These are phyloP conservation scores for Suhomyces anneliseae DNA, from an alignment of 1,139 yeast species.

Conservation along the genomic window DNA sequence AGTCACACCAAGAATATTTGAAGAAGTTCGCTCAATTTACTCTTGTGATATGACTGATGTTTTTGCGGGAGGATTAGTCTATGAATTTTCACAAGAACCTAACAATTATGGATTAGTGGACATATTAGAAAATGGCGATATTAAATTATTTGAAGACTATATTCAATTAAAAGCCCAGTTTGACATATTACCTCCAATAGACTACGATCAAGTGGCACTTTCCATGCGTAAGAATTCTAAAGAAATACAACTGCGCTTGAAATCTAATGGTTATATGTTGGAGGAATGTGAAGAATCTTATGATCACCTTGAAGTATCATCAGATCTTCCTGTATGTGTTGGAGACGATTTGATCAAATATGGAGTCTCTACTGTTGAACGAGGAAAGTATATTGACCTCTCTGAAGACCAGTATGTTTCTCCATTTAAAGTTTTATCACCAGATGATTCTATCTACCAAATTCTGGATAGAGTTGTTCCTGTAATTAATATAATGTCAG, in stretches of 20 bases:
- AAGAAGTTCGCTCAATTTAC: constrained; percentile 72
- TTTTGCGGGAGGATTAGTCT: constrained; percentile 90
- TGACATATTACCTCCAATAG: constrained; percentile 30
- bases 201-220: constrained; percentile 24
- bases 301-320: constrained; percentile 51
- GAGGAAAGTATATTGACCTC: constrained; percentile 51
- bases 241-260: constrained; percentile 26
- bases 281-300: constrained; percentile 49
- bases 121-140: constrained; percentile 56
- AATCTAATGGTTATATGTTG: constrained; percentile 22
- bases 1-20: constrained; percentile 75
- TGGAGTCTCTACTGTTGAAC: constrained; percentile 43
- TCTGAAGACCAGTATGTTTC: constrained; percentile 38
- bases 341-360: constrained; percentile 44
- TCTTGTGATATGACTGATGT: constrained; percentile 74
- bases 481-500: constrained; percentile 23
- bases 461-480: constrained; percentile 20
- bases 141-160: constrained; percentile 54
- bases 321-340: constrained; percentile 48
- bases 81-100: constrained; percentile 86
- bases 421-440: constrained; percentile 34
- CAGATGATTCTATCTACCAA: constrained; percentile 34
- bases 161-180: constrained; percentile 50
- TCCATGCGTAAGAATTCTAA: constrained; percentile 28
- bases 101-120: constrained; percentile 87